Evolutionary conservation across 1,284 basidiomycete species (phyloP).

Genomic region (Marasmius fiardii): DNA sequence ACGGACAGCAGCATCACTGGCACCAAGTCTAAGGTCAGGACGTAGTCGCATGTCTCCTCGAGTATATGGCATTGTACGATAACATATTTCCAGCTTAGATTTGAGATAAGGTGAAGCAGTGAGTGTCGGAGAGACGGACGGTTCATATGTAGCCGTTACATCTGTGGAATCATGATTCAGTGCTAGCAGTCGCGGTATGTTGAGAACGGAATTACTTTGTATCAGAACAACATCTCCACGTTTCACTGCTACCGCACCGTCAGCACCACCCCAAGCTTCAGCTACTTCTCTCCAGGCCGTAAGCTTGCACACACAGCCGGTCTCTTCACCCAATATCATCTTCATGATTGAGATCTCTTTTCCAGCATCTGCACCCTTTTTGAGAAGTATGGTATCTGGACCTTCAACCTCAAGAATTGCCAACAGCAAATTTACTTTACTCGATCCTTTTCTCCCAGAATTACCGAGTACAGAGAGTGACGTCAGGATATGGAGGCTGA

Average conservation of each 20-base stretch:
- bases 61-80: slow-evolving; percentile 66
- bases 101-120: slow-evolving; percentile 63
- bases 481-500: slow-evolving; percentile 54
- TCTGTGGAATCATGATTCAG: slow-evolving; percentile 31
- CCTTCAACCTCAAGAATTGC: slow-evolving; percentile 73
- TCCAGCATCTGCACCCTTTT: slow-evolving; percentile 63
- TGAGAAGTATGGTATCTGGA: slow-evolving; percentile 60
- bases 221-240: slow-evolving; percentile 68
- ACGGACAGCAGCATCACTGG: slow-evolving; percentile 62
- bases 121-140: slow-evolving; percentile 38
- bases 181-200: not conserved
- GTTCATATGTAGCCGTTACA: slow-evolving; percentile 44
- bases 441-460: slow-evolving; percentile 17
- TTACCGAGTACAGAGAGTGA: slow-evolving; percentile 38
- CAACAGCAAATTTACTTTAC: slow-evolving; percentile 54
- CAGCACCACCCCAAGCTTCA: slow-evolving; percentile 60
- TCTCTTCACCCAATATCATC: slow-evolving; percentile 27
- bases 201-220: slow-evolving; percentile 47
- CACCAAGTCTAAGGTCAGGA: slow-evolving; percentile 68
- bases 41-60: slow-evolving; percentile 57
- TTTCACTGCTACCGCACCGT: slow-evolving; percentile 39
- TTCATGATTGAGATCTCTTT: slow-evolving; percentile 52
- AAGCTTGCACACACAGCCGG: slow-evolving; percentile 51
- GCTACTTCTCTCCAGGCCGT: slow-evolving; percentile 75
- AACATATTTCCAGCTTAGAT: slow-evolving; percentile 64